Evolutionary conservation across 805 yeast genomes (phyloP).

Genomic region (Suhomyces tanzawaensis): DNA sequence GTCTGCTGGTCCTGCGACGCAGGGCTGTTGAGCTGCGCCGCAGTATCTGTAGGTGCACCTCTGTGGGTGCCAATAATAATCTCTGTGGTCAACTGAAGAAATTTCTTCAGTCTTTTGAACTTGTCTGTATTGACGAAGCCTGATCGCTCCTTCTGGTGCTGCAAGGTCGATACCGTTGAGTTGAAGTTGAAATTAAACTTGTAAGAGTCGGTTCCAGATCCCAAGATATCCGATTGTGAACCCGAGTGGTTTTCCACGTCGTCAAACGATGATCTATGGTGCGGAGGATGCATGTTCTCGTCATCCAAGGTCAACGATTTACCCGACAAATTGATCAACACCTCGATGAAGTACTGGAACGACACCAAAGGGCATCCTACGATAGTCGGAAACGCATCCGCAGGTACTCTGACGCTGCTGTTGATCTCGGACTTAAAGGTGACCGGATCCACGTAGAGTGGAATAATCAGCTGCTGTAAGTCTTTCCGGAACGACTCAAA

Average conservation of each 20-base stretch:
- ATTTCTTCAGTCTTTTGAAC: slow-evolving; percentile 71
- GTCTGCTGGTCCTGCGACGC: background rate
- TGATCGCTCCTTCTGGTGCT: slow-evolving; percentile 30
- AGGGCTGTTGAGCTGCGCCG: background rate
- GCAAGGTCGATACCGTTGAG: slow-evolving; percentile 5
- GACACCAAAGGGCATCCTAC: slow-evolving; percentile 67
- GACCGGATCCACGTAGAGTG: slow-evolving; percentile 72
- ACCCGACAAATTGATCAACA: slow-evolving; percentile 74
- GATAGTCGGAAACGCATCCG: slow-evolving; percentile 84
- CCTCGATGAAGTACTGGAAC: slow-evolving; percentile 83
- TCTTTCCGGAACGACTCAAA: slow-evolving; percentile 80
- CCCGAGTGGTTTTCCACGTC: background rate
- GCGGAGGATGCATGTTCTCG: slow-evolving; percentile 2
- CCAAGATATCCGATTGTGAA: background rate
- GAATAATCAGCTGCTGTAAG: slow-evolving; percentile 70
- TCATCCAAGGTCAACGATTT: slow-evolving; percentile 38
- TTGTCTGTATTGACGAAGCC: slow-evolving; percentile 75
- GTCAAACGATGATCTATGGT: background rate
- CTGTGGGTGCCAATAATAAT: slow-evolving; percentile 73
- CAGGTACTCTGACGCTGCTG: slow-evolving; percentile 69
- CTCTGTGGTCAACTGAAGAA: slow-evolving; percentile 77
- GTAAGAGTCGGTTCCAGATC: slow-evolving; percentile 8
- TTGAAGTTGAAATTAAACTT: slow-evolving; percentile 24
- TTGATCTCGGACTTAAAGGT: slow-evolving; percentile 55
- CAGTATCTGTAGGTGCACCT: background rate